These are phyloP conservation scores for Porphyrellus cyaneotinctus DNA, from an alignment of 768 basidiomycete species.

Conservation along the genomic window DNA sequence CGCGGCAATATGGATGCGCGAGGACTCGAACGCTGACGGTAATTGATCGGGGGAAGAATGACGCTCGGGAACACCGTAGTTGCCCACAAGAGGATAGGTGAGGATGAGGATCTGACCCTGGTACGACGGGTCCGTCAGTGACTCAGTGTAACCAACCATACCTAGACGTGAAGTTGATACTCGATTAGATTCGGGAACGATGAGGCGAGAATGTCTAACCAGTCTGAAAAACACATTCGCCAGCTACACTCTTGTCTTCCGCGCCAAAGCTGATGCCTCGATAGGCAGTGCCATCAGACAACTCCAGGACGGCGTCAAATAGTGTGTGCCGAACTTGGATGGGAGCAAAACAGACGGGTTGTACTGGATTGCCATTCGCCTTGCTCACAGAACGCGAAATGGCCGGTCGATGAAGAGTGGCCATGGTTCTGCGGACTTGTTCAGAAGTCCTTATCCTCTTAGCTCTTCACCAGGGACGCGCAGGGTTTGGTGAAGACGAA, in stretches of 20 bases:
- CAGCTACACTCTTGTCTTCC: conserved; percentile 82
- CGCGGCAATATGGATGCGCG: conserved; percentile 88
- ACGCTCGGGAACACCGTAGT: conserved; percentile 92
- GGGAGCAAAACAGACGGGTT: conserved; percentile 35
- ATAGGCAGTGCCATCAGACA: conserved; percentile 84
- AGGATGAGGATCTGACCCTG: conserved; percentile 96
- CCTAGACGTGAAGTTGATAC: conserved; percentile 47
- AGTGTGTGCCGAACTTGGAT: conserved; percentile 19
- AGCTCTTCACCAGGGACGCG: conserved; percentile 40
- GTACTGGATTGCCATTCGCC: conserved; percentile 31
- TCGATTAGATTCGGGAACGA: not conserved
- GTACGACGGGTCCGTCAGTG: conserved; percentile 97
- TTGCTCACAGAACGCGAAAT: conserved; percentile 44
- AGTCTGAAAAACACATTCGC: conserved; percentile 99
- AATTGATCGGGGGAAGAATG: conserved; percentile 46
- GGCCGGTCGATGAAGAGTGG: conserved; percentile 35
- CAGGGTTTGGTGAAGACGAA: conserved; percentile 48
- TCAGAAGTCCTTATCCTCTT: conserved; percentile 37
- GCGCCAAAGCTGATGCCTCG: conserved; percentile 93
- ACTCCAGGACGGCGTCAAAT: conserved; percentile 74
- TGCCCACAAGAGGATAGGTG: conserved; percentile 95
- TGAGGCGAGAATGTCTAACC: conserved; percentile 50
- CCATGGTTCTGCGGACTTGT: conserved; percentile 12
- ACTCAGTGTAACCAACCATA: conserved; percentile 99
- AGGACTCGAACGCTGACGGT: conserved; percentile 86